Conservation (phyloP, 2,329 filamentous ascomycete genomes). For the Zymoseptoria ardabiliae region DNA sequence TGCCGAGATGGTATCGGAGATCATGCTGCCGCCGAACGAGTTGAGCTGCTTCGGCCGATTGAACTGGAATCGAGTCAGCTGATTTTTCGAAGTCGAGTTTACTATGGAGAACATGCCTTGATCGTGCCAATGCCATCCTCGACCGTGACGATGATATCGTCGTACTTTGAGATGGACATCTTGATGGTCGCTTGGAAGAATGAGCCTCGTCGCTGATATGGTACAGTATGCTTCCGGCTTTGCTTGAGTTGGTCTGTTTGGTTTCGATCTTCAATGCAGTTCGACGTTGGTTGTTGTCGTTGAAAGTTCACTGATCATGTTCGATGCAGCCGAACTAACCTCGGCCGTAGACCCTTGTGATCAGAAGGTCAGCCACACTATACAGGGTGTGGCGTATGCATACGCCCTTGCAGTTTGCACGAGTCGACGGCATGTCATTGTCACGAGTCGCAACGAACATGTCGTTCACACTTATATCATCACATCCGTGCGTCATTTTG, state of each 20-base stretch:
- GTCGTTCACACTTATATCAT: too few species aligned
- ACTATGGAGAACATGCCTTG: conserved; percentile 11
- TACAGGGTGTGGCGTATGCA: not conserved
- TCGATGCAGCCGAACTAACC: not conserved
- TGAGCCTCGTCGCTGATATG: not conserved
- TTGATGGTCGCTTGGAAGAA: not conserved
- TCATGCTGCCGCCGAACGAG: conserved; percentile 20
- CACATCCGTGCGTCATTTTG: too few species aligned
- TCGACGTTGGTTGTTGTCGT: not conserved
- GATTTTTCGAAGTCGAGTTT: not conserved
- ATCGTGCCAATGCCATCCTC: conserved; percentile 22
- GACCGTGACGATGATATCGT: conserved; percentile 20
- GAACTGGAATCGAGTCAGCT: conserved; percentile 12
- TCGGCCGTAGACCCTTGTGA: not conserved
- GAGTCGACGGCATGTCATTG: not conserved
- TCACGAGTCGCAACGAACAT: not conserved
- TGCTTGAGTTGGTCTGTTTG: too few species aligned
- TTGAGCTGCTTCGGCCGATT: conserved; percentile 24
- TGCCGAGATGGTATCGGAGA: conserved; percentile 21
- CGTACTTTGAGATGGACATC: conserved; percentile 9
- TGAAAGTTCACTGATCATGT: not conserved
- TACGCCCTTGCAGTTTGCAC: not conserved
- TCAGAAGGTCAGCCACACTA: not conserved
- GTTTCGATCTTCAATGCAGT: not conserved
- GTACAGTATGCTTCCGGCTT: too few species aligned